phyloP scores from a whole-genome alignment of 345 rosid genomes.

The Aquilaria sinensis region DNA sequence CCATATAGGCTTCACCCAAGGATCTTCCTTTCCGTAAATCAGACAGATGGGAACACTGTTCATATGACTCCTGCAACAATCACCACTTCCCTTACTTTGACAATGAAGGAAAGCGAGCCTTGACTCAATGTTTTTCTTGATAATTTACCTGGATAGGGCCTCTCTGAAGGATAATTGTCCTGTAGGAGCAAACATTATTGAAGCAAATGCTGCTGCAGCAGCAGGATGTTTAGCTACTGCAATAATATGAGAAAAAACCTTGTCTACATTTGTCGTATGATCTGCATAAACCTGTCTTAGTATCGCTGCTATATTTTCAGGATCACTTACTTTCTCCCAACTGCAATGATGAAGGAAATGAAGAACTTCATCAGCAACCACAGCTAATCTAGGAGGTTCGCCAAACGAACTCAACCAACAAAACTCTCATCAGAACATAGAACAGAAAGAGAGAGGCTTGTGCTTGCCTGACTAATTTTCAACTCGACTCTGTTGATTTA shows the following conservation, averaged over 20 bases:
- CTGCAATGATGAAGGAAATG: constrained; percentile 24
- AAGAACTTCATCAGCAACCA: not conserved
- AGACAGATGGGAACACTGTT: constrained; percentile 66
- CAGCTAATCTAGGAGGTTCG: not conserved
- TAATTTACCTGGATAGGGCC: constrained; percentile 48
- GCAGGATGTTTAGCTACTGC: constrained; percentile 86
- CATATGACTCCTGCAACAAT: constrained; percentile 46
- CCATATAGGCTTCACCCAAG: constrained; percentile 97
- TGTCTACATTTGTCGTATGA: constrained; percentile 78
- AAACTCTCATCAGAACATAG: not conserved
- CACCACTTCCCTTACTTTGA: not conserved
- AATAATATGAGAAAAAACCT: constrained; percentile 68
- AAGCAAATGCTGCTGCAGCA: constrained; percentile 91
- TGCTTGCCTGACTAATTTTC: not conserved
- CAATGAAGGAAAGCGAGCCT: not conserved
- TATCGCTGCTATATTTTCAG: constrained; percentile 69
- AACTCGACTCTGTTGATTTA: not conserved
- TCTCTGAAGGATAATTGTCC: constrained; percentile 68
- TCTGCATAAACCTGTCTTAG: constrained; percentile 88
- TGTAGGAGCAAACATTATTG: constrained; percentile 88
- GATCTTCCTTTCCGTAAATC: constrained; percentile 91
- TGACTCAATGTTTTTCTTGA: not conserved
- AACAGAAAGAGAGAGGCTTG: not conserved
- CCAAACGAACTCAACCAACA: not conserved
- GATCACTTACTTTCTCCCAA: constrained; percentile 93